Percentiles rank a stretch among this genome's conserved stretches.
Conservation (phyloP, 805 yeast genomes). For the Kluyveromyces lactis region DNA sequence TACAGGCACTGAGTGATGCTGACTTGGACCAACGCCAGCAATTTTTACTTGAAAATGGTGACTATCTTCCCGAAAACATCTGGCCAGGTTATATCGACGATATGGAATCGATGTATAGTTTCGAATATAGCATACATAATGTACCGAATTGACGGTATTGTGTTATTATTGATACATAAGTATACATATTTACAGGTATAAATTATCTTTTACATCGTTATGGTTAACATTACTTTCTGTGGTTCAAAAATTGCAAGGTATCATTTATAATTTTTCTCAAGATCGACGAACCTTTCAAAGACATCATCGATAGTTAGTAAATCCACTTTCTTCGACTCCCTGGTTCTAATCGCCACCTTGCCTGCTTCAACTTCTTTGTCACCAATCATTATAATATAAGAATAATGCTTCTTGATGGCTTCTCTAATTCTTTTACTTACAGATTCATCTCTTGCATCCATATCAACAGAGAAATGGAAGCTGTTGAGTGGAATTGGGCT, state of each 20-base stretch:
- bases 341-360: constrained; percentile 54
- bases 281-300: constrained; percentile 40
- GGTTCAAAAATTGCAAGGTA: too few species aligned
- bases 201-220: too few species aligned
- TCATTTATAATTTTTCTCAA: constrained; percentile 38
- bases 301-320: constrained; percentile 44
- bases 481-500: constrained; percentile 49
- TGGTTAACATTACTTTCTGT: too few species aligned
- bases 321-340: constrained; percentile 40
- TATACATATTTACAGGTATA: constrained; percentile 24
- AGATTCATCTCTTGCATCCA: constrained; percentile 69
- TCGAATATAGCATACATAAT: constrained; percentile 13
- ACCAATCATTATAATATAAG: constrained; percentile 78
- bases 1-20: constrained; percentile 33
- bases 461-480: constrained; percentile 61
- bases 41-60: constrained; percentile 43
- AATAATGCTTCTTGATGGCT: constrained; percentile 65
- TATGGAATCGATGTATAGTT: constrained; percentile 20
- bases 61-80: constrained; percentile 47
- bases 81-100: constrained; percentile 38
- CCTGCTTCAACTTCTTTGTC: constrained; percentile 64
- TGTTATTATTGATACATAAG: constrained; percentile 4
- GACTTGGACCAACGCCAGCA: constrained; percentile 37
- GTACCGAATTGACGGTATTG: too few species aligned
- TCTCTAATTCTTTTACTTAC: constrained; percentile 76